Percentiles rank a stretch among this genome's conserved stretches.
These are phyloP conservation scores for Talaromyces rugulosus DNA, from an alignment of 2,329 filamentous ascomycete species.

Conservation along the genomic window DNA sequence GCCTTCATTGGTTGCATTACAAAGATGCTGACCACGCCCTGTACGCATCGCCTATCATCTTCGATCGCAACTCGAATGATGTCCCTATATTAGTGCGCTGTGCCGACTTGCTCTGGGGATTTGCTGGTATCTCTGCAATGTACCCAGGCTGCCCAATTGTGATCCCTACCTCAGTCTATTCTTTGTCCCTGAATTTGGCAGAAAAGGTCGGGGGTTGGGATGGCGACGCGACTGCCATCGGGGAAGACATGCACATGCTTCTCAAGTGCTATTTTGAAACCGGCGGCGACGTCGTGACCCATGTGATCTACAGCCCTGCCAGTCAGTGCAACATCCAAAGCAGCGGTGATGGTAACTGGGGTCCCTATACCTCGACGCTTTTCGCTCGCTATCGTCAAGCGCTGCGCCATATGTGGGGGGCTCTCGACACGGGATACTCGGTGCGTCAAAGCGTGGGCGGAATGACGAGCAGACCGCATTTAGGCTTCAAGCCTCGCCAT, in stretches of 20 bases:
- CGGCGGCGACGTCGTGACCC: slow-evolving; percentile 63
- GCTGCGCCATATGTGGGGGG: slow-evolving; percentile 69
- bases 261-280: slow-evolving; percentile 73
- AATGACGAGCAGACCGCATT: background rate
- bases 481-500: slow-evolving; percentile 38
- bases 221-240: slow-evolving; percentile 65
- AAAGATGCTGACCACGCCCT: slow-evolving; percentile 48
- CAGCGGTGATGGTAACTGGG: slow-evolving; percentile 50
- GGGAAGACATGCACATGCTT: slow-evolving; percentile 74
- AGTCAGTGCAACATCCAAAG: slow-evolving; percentile 70
- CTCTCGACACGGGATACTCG: slow-evolving; percentile 63
- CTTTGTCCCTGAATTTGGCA: slow-evolving; percentile 61
- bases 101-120: slow-evolving; percentile 68
- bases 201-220: slow-evolving; percentile 71
- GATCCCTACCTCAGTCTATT: slow-evolving; percentile 71
- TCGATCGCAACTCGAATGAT: slow-evolving; percentile 67
- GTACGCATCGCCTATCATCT: slow-evolving; percentile 68
- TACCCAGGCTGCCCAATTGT: slow-evolving; percentile 61
- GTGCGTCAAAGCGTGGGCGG: slow-evolving; percentile 39
- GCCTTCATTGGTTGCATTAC: slow-evolving; percentile 55
- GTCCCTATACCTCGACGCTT: slow-evolving; percentile 48
- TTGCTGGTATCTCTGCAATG: slow-evolving; percentile 65
- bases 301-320: slow-evolving; percentile 63
- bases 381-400: slow-evolving; percentile 67
- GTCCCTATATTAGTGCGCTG: slow-evolving; percentile 66